Evolutionary conservation across 2,329 filamentous ascomycete genomes (phyloP), one percentile per base, ranked within the genome.

Genomic region (Fusarium incarnatum): DNA sequence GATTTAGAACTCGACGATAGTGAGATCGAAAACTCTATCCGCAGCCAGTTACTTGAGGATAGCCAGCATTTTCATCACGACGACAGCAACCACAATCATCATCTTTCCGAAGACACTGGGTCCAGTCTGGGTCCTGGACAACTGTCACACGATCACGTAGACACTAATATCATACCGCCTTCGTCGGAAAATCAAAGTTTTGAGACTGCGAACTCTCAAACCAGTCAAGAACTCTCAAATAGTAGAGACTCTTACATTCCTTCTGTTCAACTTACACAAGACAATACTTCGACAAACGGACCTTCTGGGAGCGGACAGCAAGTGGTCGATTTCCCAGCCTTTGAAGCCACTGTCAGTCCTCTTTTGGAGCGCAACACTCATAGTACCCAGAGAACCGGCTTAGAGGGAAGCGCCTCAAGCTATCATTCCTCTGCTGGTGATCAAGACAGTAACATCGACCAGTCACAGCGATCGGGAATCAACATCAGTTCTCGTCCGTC

Each of bases 121-220:
- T 50, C 13, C 47, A n/a, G 10, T 34, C 20, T 37, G 30, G 42
- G 11, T 4, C 42, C 42, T 45, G 18, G 18, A 10, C 15, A 45
- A 45, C 15, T 45, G 18, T 18, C 42, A 20, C 44, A 47, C 18
- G 16, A 40, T 16, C 37, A 20, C 27, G 13, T 16, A 28, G 30
- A 46, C n/a, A 20, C 15, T 10, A 30, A 34, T 32, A 20, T 23
- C 23, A 28, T 48, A 18, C 18, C 44, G 7, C 48, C 47, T 12
- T 16, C 18, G 18, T 37, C 34, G 18, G 34, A 37, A 11, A 20
- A 41, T 30, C 27, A 55, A 25, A 67, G 53, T 18, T 52, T 48
- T 22, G 49, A 67, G 30, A 50, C 63, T 28, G 45, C 46, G 25
- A 58, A 42, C 12, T 45, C 61, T 28, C 44, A 41, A 28, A 45